A percentile compares a stretch with the other conserved stretches of the same genome.
Evolutionary conservation across 192 early-diverging fungal species (phyloP).

Genomic region (Diversispora eburnea): DNA sequence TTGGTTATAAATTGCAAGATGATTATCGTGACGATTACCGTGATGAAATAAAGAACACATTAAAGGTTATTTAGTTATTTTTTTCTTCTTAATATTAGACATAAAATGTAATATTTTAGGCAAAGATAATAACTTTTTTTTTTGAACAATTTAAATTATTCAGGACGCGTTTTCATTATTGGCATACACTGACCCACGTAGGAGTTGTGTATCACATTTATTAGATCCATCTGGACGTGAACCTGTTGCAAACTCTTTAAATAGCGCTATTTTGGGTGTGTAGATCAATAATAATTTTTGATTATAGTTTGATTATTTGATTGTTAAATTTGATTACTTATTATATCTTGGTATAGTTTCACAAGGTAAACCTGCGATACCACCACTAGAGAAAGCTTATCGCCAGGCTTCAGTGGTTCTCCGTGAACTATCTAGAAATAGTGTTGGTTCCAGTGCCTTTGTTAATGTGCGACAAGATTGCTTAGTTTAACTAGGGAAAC

Average conservation of each 20-base stretch:
- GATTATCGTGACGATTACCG: conserved; percentile 38
- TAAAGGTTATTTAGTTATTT: conserved; percentile 21
- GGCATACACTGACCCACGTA: conserved; percentile 60
- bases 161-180: conserved; percentile 69
- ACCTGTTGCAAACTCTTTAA: conserved; percentile 61
- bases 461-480: conserved; percentile 45
- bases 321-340: neutral
- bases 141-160: conserved; percentile 16
- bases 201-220: conserved; percentile 48
- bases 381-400: conserved; percentile 54
- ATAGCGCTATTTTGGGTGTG: conserved; percentile 63
- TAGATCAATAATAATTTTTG: neutral
- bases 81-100: neutral
- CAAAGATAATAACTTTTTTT: neutral
- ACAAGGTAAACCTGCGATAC: conserved; percentile 52
- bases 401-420: conserved; percentile 36
- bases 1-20: conserved; percentile 54
- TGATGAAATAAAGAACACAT: conserved; percentile 32
- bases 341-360: conserved; percentile 35
- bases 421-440: conserved; percentile 36
- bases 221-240: conserved; percentile 53
- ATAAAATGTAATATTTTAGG: too few species aligned
- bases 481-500: conserved; percentile 25
- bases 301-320: neutral
- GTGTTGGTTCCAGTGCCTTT: conserved; percentile 40